These are phyloP conservation scores for Suillus tomentosus DNA, from an alignment of 768 basidiomycete species.

Conservation along the genomic window DNA sequence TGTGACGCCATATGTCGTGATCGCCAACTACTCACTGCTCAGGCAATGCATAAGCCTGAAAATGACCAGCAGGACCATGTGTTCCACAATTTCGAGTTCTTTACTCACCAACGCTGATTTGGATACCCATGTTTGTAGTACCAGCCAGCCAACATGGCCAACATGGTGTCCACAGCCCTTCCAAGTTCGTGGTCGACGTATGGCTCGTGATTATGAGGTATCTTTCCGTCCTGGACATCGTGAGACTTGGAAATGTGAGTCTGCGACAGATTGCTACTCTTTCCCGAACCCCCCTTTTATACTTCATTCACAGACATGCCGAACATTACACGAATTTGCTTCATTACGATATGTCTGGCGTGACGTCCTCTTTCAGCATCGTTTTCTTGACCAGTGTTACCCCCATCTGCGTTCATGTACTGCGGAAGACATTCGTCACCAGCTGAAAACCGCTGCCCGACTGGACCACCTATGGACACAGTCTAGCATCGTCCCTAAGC, in stretches of 20 bases:
- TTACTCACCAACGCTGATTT: background rate
- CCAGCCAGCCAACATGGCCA: background rate
- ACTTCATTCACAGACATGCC: conserved; percentile 25
- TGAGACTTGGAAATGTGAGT: conserved; percentile 31
- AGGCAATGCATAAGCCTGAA: background rate
- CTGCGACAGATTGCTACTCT: background rate
- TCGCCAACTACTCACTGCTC: background rate
- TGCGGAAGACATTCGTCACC: conserved; percentile 24
- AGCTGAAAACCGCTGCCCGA: conserved; percentile 25
- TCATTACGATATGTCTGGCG: conserved; percentile 30
- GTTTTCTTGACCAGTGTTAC: conserved; percentile 27
- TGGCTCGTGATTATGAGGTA: conserved; percentile 33
- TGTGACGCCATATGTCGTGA: conserved; percentile 6
- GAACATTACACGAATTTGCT: conserved; percentile 25
- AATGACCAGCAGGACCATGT: background rate
- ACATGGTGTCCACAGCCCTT: background rate
- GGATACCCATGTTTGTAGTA: background rate
- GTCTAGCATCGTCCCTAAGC: background rate
- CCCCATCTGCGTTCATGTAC: conserved; percentile 26
- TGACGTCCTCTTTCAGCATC: conserved; percentile 24
- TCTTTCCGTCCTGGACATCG: conserved; percentile 27
- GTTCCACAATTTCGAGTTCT: background rate
- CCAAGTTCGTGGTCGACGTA: conserved; percentile 27
- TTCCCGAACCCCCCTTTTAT: background rate
- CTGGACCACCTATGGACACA: conserved; percentile 1